Evolutionary conservation across 78 protist species (phyloP).

Genomic region (Cavenderia fasciculata): DNA sequence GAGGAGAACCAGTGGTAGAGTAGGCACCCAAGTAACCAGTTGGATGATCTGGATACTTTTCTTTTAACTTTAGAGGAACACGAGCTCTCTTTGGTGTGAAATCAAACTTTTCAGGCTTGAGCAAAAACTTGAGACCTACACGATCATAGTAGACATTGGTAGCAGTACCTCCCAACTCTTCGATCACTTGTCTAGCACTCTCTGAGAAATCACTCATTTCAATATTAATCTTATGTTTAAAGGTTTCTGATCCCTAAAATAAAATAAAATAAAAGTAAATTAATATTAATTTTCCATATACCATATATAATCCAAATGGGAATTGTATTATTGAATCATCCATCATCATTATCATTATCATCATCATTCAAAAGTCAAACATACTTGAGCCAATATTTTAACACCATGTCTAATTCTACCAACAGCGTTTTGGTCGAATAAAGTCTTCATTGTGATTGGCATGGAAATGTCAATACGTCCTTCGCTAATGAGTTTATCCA

Average conservation of each 20-base stretch:
- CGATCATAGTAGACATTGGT: conserved; percentile 73
- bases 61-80: conserved; percentile 50
- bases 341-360: background rate
- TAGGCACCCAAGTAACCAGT: conserved; percentile 69
- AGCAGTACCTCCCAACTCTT: conserved; percentile 76
- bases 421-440: conserved; percentile 25
- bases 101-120: conserved; percentile 80
- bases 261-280: background rate
- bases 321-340: background rate
- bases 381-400: conserved; percentile 71
- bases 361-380: background rate
- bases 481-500: conserved; percentile 46
- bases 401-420: conserved; percentile 61
- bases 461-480: conserved; percentile 26
- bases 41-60: conserved; percentile 53
- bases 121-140: conserved; percentile 72
- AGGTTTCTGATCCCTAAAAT: conserved; percentile 29
- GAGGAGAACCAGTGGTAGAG: conserved; percentile 29
- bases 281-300: background rate
- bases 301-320: background rate
- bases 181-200: conserved; percentile 65
- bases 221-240: conserved; percentile 49
- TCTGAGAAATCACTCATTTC: conserved; percentile 67
- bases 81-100: conserved; percentile 54
- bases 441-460: conserved; percentile 78